phyloP scores from a whole-genome alignment of 257 asterid genomes.

The Scutellaria minor region DNA sequence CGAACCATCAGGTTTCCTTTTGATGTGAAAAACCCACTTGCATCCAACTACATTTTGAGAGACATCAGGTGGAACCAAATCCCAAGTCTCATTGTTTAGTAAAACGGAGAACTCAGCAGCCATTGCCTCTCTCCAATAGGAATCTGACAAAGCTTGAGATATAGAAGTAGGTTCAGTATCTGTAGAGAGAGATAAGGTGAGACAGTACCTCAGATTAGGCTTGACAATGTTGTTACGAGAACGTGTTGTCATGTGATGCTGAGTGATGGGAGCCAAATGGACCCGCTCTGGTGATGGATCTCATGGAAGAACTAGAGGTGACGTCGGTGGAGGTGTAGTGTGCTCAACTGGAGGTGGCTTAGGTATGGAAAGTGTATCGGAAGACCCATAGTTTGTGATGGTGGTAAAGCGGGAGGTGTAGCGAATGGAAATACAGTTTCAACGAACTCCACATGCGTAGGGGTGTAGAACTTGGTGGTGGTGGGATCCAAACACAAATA shows the following conservation, averaged over 20 bases:
- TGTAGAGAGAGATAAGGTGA: not conserved
- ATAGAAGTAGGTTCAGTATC: not conserved
- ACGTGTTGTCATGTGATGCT: not conserved
- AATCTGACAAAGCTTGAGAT: not conserved
- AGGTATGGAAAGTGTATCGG: not conserved
- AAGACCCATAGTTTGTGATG: no score
- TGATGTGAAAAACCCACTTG: not conserved
- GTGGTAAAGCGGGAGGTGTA: no score
- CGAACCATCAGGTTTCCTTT: not conserved
- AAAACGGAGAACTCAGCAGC: not conserved
- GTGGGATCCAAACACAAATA: no score
- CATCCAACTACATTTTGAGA: not conserved
- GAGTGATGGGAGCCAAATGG: not conserved
- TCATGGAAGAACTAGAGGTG: not conserved
- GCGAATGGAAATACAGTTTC: no score
- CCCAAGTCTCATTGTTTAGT: not conserved
- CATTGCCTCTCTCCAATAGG: not conserved
- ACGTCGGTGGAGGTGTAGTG: not conserved
- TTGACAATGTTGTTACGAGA: not conserved
- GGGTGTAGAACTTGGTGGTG: no score
- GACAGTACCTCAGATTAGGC: not conserved
- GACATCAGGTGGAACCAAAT: not conserved
- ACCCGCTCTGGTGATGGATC: not conserved
- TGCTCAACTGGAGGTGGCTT: not conserved
- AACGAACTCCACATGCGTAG: no score